These are phyloP conservation scores for Rhizoctonia solani DNA, from an alignment of 1,284 basidiomycete species.

Conservation along the genomic window DNA sequence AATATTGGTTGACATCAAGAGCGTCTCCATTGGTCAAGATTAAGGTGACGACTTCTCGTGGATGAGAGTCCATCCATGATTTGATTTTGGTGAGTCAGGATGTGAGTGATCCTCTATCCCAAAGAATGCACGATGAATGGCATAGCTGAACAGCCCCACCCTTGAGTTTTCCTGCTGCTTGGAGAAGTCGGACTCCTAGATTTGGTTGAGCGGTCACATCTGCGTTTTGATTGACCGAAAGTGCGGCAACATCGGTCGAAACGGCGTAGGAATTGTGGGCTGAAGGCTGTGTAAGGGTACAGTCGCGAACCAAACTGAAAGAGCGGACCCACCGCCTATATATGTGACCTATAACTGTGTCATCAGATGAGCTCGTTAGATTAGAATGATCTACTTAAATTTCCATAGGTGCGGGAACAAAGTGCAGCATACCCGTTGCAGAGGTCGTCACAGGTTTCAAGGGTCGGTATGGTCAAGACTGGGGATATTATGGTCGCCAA, in stretches of 20 bases:
- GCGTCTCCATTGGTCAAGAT: constrained; percentile 23
- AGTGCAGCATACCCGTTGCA: constrained; percentile 29
- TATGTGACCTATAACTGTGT: constrained; percentile 4
- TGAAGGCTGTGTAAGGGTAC: background rate
- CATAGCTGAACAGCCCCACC: constrained; percentile 17
- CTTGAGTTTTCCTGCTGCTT: constrained; percentile 17
- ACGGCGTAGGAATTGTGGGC: constrained; percentile 26
- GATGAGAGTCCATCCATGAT: constrained; percentile 28
- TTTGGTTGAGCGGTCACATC: constrained; percentile 22
- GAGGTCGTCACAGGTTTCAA: constrained; percentile 13
- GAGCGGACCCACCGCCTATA: constrained; percentile 1
- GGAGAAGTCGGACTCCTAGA: constrained; percentile 4
- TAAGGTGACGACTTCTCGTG: constrained; percentile 11
- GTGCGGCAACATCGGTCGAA: constrained; percentile 10
- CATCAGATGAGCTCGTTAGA: background rate
- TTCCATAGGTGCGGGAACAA: constrained; percentile 22
- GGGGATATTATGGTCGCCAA: background rate
- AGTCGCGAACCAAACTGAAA: no score
- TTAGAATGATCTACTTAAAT: background rate
- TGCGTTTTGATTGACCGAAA: constrained; percentile 22
- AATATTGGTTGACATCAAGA: constrained; percentile 20
- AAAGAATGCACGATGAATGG: constrained; percentile 17
- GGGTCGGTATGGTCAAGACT: no score
- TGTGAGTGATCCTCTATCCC: constrained; percentile 21
- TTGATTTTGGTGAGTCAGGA: constrained; percentile 26